Evolutionary conservation across 2,329 filamentous ascomycete species (phyloP).

Genomic region (Fusarium verticillioides): DNA sequence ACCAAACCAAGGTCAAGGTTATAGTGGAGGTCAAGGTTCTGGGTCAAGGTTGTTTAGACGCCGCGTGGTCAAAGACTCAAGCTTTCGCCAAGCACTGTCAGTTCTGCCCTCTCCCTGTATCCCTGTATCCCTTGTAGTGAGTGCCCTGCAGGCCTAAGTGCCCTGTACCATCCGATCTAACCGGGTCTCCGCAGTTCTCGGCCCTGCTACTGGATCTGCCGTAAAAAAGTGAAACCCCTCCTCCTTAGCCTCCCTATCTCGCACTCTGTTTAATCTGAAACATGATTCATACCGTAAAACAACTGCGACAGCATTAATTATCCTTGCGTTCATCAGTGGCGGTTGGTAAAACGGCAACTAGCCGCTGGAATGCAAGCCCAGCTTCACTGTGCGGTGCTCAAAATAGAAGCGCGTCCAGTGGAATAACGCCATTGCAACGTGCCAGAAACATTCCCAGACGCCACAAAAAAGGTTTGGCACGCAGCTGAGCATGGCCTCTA

Average conservation of each 20-base stretch:
- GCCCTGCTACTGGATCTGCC: not conserved
- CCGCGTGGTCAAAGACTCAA: conserved; percentile 12
- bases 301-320: not conserved
- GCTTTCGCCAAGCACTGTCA: conserved; percentile 31
- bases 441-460: not conserved
- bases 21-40: not conserved
- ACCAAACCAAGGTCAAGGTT: not conserved
- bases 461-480: not conserved
- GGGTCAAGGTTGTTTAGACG: not conserved
- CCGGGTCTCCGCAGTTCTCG: not conserved
- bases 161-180: conserved; percentile 29
- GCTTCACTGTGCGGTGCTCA: not conserved
- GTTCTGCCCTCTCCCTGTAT: not conserved
- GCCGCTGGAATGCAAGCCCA: not conserved
- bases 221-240: conserved; percentile 13
- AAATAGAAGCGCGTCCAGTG: not conserved
- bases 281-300: conserved; percentile 11
- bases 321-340: not conserved
- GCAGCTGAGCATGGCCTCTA: not conserved
- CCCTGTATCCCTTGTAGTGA: not conserved
- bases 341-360: not conserved
- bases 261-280: not conserved
- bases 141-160: no score
- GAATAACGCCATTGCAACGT: not conserved
- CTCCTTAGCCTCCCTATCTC: no score